Conservation (phyloP, 805 yeast genomes). For the Zygosaccharomyces bisporus region DNA sequence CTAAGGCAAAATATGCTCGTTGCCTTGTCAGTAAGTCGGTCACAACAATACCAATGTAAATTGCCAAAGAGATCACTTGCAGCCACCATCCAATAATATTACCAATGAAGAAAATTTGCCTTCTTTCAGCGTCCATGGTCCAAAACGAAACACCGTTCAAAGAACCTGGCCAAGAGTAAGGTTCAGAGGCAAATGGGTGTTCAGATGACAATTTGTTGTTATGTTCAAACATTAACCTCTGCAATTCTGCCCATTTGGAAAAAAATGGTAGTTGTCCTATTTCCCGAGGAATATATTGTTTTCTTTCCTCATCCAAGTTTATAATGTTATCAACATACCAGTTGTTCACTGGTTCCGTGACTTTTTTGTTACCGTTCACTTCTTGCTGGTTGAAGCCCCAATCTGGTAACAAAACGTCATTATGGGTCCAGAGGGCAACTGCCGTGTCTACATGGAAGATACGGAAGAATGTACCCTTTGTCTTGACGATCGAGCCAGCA, state of each 20-base stretch:
- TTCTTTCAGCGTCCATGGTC: constrained; percentile 63
- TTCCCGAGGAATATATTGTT: constrained; percentile 58
- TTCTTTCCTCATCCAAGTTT: constrained; percentile 61
- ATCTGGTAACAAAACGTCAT: constrained; percentile 79
- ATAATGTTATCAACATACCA: constrained; percentile 77
- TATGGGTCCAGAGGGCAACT: constrained; percentile 93
- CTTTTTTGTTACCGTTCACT: constrained; percentile 89
- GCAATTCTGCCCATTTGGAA: constrained; percentile 86
- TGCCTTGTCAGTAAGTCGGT: constrained; percentile 77
- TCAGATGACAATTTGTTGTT: constrained; percentile 82
- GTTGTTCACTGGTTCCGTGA: constrained; percentile 58
- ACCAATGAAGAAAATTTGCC: constrained; percentile 87
- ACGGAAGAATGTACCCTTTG: constrained; percentile 66
- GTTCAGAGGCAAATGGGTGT: constrained; percentile 95
- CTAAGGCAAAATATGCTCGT: constrained; percentile 59
- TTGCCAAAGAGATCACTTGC: constrained; percentile 59
- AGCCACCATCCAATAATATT: constrained; percentile 90
- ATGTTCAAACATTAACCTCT: constrained; percentile 82
- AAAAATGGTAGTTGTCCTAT: constrained; percentile 67
- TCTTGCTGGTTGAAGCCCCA: constrained; percentile 94
- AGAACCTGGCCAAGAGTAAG: constrained; percentile 87
- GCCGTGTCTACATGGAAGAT: constrained; percentile 79
- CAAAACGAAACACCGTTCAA: constrained; percentile 93
- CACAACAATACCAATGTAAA: constrained; percentile 58
- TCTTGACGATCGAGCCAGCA: constrained; percentile 46